A percentile compares a stretch with the other conserved stretches of the same genome.
Evolutionary conservation across 805 yeast genomes (phyloP).

Genomic region (Candida mattraensis): DNA sequence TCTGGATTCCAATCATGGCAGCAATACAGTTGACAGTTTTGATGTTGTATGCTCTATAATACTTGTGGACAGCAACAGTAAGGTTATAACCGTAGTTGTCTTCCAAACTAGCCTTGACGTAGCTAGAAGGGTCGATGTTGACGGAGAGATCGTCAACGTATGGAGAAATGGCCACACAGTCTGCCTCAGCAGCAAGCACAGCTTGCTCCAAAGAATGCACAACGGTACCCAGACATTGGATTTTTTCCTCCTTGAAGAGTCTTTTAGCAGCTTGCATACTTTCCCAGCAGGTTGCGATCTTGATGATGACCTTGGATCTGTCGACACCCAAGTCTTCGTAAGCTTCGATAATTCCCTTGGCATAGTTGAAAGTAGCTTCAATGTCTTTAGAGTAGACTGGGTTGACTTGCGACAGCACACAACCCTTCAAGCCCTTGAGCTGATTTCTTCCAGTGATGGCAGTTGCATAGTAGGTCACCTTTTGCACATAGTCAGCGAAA

Average conservation of each 20-base stretch:
- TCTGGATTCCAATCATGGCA: slow-evolving; percentile 33
- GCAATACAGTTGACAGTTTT: slow-evolving; percentile 35
- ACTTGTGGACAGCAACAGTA: slow-evolving; percentile 34
- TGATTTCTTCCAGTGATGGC: slow-evolving; percentile 29
- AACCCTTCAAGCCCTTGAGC: slow-evolving; percentile 21
- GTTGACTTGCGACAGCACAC: slow-evolving; percentile 30
- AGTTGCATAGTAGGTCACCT: slow-evolving; percentile 21
- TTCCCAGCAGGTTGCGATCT: slow-evolving; percentile 37
- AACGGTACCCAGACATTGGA: slow-evolving; percentile 37
- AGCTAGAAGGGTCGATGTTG: slow-evolving; percentile 28
- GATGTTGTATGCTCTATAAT: slow-evolving; percentile 33
- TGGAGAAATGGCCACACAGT: slow-evolving; percentile 36
- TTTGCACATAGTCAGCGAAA: slow-evolving; percentile 16
- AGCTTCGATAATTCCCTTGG: slow-evolving; percentile 30
- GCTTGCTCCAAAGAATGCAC: slow-evolving; percentile 38
- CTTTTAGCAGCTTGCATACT: slow-evolving; percentile 33
- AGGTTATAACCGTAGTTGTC: slow-evolving; percentile 32
- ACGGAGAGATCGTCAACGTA: slow-evolving; percentile 34
- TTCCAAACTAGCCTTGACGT: slow-evolving; percentile 21
- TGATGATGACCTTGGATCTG: slow-evolving; percentile 33
- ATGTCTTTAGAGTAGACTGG: slow-evolving; percentile 30
- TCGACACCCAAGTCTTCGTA: slow-evolving; percentile 35
- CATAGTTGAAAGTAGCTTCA: slow-evolving; percentile 27
- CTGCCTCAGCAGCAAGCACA: slow-evolving; percentile 38
- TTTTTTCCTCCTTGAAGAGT: slow-evolving; percentile 25